Evolutionary conservation across 23 red algal species (phyloP).

Genomic region (Gracilaria caudata): DNA sequence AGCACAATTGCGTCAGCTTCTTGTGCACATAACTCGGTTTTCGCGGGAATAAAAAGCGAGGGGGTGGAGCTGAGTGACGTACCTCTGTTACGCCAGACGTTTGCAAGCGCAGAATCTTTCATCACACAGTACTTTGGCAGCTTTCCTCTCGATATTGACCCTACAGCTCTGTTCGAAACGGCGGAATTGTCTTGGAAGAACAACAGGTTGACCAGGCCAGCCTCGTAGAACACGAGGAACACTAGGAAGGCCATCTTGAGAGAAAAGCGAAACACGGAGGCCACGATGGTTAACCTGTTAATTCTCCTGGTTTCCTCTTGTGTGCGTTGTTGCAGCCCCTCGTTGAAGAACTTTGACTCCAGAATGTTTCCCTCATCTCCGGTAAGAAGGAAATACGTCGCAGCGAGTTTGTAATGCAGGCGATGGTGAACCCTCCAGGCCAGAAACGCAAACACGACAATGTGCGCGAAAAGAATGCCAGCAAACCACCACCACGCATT

Average conservation of each 20-base stretch:
- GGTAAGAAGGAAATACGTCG: background rate
- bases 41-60: too few relatives aligned
- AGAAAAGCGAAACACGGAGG: background rate
- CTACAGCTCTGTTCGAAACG: background rate
- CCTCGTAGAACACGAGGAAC: background rate
- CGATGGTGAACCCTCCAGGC: background rate
- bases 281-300: background rate
- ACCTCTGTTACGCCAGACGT: constrained; percentile 1
- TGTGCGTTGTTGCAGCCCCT: background rate
- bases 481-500: background rate
- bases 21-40: too few relatives aligned
- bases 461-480: background rate
- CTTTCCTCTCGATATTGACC: background rate
- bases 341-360: background rate
- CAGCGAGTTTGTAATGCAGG: background rate
- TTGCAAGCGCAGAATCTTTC: background rate
- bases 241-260: background rate
- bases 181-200: background rate
- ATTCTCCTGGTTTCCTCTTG: background rate
- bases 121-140: background rate
- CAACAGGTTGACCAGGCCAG: background rate
- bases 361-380: constrained; percentile 3
- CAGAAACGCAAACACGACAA: background rate
- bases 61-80: background rate
- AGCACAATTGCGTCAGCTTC: too few relatives aligned